Evolutionary conservation across 345 rosid genomes (phyloP).

Genomic region (Tarenaya hassleriana): DNA sequence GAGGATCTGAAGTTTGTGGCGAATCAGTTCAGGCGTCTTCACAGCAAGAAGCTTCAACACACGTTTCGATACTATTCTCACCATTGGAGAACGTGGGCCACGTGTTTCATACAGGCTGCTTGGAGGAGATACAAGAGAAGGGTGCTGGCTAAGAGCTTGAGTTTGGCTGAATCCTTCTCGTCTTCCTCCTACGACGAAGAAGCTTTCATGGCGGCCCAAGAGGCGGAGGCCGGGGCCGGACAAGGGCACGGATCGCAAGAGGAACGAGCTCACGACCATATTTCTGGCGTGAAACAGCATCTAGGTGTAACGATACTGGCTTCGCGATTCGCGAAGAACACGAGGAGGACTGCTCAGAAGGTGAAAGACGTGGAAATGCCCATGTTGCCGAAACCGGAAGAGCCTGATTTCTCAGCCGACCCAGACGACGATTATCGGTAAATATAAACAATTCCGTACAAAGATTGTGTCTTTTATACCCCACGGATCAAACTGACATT

Average conservation of each 20-base stretch:
- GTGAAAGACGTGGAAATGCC: constrained; percentile 55
- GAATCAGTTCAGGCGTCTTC: constrained; percentile 53
- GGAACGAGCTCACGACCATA: constrained; percentile 14
- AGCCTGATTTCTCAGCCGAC: constrained; percentile 75
- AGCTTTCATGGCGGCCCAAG: constrained; percentile 19
- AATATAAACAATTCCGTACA: too few species aligned
- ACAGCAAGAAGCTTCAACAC: constrained; percentile 60
- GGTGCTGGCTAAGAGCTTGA: constrained; percentile 34
- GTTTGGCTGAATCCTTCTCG: constrained; percentile 38
- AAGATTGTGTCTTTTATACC: too few species aligned
- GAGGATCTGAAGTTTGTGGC: constrained; percentile 63
- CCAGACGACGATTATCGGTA: constrained; percentile 32
- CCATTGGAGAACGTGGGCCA: constrained; percentile 70
- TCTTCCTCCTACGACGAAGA: constrained; percentile 26
- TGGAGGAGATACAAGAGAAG: constrained; percentile 53
- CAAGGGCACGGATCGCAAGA: constrained; percentile 20
- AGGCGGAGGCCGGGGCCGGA: constrained; percentile 19
- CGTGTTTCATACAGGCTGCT: constrained; percentile 56
- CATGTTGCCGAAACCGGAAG: constrained; percentile 76
- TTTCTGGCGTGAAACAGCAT: constrained; percentile 46
- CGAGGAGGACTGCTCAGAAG: constrained; percentile 74
- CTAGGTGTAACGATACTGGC: constrained; percentile 68
- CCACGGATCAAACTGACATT: too few species aligned
- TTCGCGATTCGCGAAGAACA: constrained; percentile 80
- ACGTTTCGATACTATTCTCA: constrained; percentile 57